Base-by-base conservation (phyloP, 2,329 filamentous ascomycete genomes). In the Colletotrichum plurivorum region DNA sequence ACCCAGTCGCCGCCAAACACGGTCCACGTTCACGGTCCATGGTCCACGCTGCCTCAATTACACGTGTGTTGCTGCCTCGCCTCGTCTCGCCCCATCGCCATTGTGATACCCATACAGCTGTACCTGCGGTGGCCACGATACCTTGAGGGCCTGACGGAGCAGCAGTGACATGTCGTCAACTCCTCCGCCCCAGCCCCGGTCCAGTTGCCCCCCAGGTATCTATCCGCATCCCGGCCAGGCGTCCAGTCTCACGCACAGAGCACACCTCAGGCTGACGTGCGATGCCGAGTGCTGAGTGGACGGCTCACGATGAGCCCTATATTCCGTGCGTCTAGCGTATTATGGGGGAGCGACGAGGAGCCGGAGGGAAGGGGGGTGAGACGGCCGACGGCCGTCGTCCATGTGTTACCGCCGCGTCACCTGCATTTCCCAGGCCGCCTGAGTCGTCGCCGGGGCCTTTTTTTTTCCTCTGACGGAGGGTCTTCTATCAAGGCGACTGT, bases 321-420 rank as follows among this genome's bases (percentile, higher is more conserved):
- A 55, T 69, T 51, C 66, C 55, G 61, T 69, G 61, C 55, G 55
- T 45, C 49, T 69, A 68, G 65, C 54, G 60, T 31, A 65, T 46
- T 59, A 68, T 49, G 48, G 65, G 54, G 61, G 22, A 66, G 27
- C 22, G 36, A 52, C 13, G 48, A 43, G 20, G 48, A 39, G 22
- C 43, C 25, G 25, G 46, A 31, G 36, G 15, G 39, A 59, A 56
- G 56, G 51, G 51, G 57, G 52, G 57, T 68, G 67, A 70, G 67
- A 70, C 63, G 56, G 52, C 43, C 53, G 67, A 70, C 63, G 56
- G 52, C 43, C 53, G n/a, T 43, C 63, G n/a, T 63, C 63, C 63
- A 54, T 63, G 67, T 63, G 52, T 48, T 46, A 51, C 63, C 57
- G 45, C 55, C 48, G 31, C 41, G 27, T 63, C 41, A 62, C 66